Percentiles rank a stretch among this genome's conserved stretches.
phyloP scores from a whole-genome alignment of 768 basidiomycete species.

The Collybia mongolica region DNA sequence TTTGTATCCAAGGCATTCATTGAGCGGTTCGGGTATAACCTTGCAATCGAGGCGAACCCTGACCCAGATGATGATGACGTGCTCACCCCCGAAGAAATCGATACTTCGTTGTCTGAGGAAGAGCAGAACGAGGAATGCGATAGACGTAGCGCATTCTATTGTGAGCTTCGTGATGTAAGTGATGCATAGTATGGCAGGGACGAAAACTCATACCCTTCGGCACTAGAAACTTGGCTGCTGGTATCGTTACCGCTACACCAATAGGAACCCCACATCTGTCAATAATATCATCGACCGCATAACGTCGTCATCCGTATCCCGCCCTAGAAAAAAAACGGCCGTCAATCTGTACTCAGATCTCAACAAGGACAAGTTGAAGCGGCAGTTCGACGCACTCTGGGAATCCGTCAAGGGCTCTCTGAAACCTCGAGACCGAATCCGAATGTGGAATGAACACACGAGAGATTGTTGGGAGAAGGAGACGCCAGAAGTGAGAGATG shows the following conservation, averaged over 20 bases:
- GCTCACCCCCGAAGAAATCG: neutral
- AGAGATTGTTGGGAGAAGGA: slow-evolving; percentile 1
- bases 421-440: neutral
- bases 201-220: neutral
- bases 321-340: neutral
- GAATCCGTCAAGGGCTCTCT: neutral
- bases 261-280: neutral
- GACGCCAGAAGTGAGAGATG: neutral
- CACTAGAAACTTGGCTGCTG: neutral
- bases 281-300: neutral
- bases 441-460: neutral
- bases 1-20: neutral
- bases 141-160: neutral
- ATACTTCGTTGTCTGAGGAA: neutral
- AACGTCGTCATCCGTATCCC: neutral
- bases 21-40: neutral
- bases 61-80: too few species aligned
- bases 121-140: neutral
- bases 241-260: neutral
- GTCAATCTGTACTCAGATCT: neutral
- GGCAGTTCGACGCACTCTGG: neutral
- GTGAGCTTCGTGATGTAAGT: neutral
- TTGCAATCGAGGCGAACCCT: neutral
- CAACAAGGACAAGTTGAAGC: neutral
- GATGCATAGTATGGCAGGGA: neutral